These are phyloP conservation scores for Hippophae gyantsensis DNA, from an alignment of 306 rosid genomes.

Conservation along the genomic window DNA sequence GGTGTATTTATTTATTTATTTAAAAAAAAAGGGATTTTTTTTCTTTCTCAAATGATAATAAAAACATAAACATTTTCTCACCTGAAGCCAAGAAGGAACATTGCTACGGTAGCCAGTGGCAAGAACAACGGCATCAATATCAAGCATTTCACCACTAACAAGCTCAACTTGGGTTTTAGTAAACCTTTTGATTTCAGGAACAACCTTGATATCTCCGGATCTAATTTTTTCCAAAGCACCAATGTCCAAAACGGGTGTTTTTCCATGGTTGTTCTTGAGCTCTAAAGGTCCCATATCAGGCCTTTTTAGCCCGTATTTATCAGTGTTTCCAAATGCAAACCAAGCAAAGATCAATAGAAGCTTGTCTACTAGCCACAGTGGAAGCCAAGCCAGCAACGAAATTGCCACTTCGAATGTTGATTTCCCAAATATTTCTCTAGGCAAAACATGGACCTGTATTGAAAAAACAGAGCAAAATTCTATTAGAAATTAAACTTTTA, in stretches of 20 bases:
- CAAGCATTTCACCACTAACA: conserved; percentile 38
- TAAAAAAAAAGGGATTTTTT: no score
- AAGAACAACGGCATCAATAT: conserved; percentile 55
- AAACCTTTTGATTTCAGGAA: conserved; percentile 62
- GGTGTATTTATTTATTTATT: no score
- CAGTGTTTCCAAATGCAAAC: conserved; percentile 54
- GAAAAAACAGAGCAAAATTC: conserved; percentile 25
- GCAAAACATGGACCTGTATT: conserved; percentile 72
- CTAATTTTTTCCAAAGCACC: conserved; percentile 69
- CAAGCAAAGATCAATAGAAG: conserved; percentile 51
- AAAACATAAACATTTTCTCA: conserved; percentile 26
- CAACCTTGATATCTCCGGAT: conserved; percentile 68
- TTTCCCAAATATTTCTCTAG: conserved; percentile 62
- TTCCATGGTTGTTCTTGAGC: conserved; percentile 65
- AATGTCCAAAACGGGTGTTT: conserved; percentile 89
- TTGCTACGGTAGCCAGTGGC: conserved; percentile 96
- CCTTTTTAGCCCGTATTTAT: conserved; percentile 61
- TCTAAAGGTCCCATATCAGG: conserved; percentile 66
- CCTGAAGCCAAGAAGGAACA: conserved; percentile 96
- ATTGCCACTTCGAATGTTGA: conserved; percentile 75
- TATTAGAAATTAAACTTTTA: conserved; percentile 12
- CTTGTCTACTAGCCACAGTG: conserved; percentile 75
- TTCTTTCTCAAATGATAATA: no score
- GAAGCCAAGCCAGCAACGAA: conserved; percentile 68
- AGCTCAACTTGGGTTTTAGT: conserved; percentile 35